Conservation (phyloP, 1,139 yeast genomes). For the Wickerhamomyces sp. region DNA sequence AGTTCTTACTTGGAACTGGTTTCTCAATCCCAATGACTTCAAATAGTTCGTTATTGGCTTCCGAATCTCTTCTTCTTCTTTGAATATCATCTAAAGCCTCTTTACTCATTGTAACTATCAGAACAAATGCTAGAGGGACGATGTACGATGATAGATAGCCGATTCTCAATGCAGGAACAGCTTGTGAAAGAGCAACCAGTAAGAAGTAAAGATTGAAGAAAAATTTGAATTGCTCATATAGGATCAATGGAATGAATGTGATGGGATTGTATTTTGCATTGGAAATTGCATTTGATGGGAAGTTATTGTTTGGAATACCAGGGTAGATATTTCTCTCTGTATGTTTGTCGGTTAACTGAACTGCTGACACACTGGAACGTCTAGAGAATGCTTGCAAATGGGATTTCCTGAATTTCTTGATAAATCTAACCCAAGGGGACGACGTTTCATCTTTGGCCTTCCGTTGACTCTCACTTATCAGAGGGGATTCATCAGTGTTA, state of each 20-base stretch:
- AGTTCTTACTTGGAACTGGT: constrained; percentile 54
- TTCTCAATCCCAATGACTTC: constrained; percentile 56
- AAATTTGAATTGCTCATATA: constrained; percentile 95
- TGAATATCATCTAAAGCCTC: constrained; percentile 94
- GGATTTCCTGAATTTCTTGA: constrained; percentile 5
- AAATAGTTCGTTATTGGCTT: constrained; percentile 78
- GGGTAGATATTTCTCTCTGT: constrained; percentile 37
- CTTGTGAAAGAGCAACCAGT: constrained; percentile 89
- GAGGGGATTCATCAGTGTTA: constrained; percentile 22
- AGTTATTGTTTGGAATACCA: constrained; percentile 35
- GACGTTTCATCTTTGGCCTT: constrained; percentile 2
- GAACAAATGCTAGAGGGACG: constrained; percentile 90
- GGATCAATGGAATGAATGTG: constrained; percentile 80
- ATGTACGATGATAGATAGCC: constrained; percentile 92
- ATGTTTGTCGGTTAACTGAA: constrained; percentile 29
- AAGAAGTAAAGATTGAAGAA: constrained; percentile 91
- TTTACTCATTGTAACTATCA: constrained; percentile 88
- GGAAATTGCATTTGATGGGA: constrained; percentile 78
- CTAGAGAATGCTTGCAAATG: neutral
- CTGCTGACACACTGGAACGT: constrained; percentile 12
- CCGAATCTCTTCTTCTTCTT: constrained; percentile 84
- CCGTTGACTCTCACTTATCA: constrained; percentile 9
- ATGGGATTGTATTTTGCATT: constrained; percentile 92
- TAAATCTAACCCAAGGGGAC: constrained; percentile 10
- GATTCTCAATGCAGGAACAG: constrained; percentile 83